A percentile compares a stretch with the other conserved stretches of the same genome.
Conservation (phyloP, 2,329 filamentous ascomycete species). For the Boeremia lycopersici region DNA sequence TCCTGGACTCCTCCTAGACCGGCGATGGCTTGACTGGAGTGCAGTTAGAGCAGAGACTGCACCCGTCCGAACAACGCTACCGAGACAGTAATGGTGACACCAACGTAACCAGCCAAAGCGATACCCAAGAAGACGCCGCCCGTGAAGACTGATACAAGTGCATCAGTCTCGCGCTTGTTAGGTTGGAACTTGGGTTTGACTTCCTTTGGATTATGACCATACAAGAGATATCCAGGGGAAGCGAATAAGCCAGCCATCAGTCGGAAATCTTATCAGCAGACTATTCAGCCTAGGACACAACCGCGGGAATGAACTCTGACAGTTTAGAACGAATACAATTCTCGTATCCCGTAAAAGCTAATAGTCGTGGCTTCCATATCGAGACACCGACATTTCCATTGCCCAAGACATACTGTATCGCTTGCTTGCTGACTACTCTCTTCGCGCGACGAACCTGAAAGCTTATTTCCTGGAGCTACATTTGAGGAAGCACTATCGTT, state of each 20-base stretch:
- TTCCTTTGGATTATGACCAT: conserved; percentile 61
- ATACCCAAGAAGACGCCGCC: conserved; percentile 76
- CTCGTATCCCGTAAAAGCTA: neutral
- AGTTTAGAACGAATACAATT: neutral
- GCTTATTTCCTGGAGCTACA: conserved; percentile 60
- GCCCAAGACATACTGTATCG: neutral
- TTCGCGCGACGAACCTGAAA: neutral
- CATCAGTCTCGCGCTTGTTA: conserved; percentile 59
- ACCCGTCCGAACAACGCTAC: conserved; percentile 74
- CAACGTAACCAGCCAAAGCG: conserved; percentile 67
- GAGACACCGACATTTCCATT: neutral
- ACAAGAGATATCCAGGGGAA: conserved; percentile 63
- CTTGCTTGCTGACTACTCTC: neutral
- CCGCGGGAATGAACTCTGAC: neutral
- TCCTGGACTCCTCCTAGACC: conserved; percentile 62
- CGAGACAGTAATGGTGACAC: conserved; percentile 75
- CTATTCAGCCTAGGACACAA: neutral
- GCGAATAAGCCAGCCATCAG: conserved; percentile 65
- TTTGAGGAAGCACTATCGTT: conserved; percentile 61
- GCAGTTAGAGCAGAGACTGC: conserved; percentile 66
- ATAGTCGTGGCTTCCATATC: neutral
- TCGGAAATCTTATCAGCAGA: conserved; percentile 39
- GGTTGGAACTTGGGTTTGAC: conserved; percentile 52
- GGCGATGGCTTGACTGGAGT: conserved; percentile 71
- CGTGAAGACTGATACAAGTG: conserved; percentile 79